Evolutionary conservation across 2,329 filamentous ascomycete species (phyloP).

Genomic region (Microdochium bolleyi): DNA sequence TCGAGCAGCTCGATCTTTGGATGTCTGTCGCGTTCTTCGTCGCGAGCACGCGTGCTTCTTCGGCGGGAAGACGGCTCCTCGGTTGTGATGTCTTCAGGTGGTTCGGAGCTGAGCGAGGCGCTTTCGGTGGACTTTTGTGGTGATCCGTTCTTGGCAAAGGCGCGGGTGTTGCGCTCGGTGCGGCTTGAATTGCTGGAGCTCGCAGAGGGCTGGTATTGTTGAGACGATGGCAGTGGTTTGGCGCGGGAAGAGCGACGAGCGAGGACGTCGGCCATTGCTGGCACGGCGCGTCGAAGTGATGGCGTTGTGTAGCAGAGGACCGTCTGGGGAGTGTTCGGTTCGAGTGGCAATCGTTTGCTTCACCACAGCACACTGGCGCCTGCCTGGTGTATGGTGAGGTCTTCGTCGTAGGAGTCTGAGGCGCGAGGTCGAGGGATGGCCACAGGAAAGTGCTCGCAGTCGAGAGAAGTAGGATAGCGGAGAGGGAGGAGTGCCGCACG

Average conservation of each 20-base stretch:
- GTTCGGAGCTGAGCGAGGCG: conserved; percentile 63
- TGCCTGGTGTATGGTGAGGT: too few relatives aligned
- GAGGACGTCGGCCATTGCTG: conserved; percentile 43
- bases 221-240: conserved; percentile 62
- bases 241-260: conserved; percentile 86
- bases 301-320: conserved; percentile 10
- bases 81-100: conserved; percentile 47
- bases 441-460: too few relatives aligned
- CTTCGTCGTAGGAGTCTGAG: too few relatives aligned
- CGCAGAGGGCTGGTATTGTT: conserved; percentile 69
- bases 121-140: conserved; percentile 69
- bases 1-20: conserved; percentile 33
- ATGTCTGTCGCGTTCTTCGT: conserved; percentile 47
- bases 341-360: not conserved
- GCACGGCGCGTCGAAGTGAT: not conserved
- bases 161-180: conserved; percentile 65
- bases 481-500: not conserved
- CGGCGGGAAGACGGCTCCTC: conserved; percentile 65
- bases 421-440: too few relatives aligned
- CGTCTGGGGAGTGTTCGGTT: conserved; percentile 3
- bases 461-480: not conserved
- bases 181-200: conserved; percentile 72
- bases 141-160: conserved; percentile 64
- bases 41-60: conserved; percentile 69
- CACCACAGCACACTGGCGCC: too few relatives aligned